Percentiles rank a stretch among this genome's conserved stretches.
phyloP scores from a whole-genome alignment of 140 eudicot genomes.

The Cichorium intybus region DNA sequence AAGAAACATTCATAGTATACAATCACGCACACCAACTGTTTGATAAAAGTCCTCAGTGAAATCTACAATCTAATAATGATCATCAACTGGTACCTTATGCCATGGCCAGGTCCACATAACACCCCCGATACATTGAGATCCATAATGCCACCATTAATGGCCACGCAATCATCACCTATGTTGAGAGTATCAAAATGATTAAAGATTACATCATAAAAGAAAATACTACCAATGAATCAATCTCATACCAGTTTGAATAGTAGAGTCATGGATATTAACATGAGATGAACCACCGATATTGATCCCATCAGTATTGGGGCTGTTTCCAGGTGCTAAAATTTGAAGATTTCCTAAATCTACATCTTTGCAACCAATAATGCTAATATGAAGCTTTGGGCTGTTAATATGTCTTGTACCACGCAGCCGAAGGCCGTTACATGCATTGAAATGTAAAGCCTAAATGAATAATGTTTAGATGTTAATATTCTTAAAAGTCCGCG shows the following conservation, averaged over 20 bases:
- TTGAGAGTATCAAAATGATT: background rate
- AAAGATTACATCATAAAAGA: background rate
- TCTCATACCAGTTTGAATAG: conserved; percentile 31
- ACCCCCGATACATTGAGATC: conserved; percentile 29
- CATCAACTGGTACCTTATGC: conserved; percentile 27
- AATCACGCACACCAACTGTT: background rate
- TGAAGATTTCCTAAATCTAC: conserved; percentile 27
- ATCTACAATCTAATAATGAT: background rate
- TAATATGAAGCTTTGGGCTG: conserved; percentile 35
- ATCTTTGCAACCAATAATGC: conserved; percentile 18
- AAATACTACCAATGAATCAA: background rate
- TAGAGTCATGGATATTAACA: conserved; percentile 27
- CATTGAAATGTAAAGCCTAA: conserved; percentile 13
- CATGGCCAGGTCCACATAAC: conserved; percentile 47
- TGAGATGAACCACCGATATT: conserved; percentile 31
- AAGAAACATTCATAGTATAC: background rate
- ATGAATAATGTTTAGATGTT: background rate
- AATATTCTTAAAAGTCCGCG: background rate
- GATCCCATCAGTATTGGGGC: conserved; percentile 43
- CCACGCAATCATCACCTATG: conserved; percentile 45
- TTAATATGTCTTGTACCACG: conserved; percentile 20
- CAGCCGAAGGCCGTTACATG: conserved; percentile 10
- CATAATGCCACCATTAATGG: conserved; percentile 33
- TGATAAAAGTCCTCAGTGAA: background rate
- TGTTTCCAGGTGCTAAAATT: conserved; percentile 30